Percentiles rank a stretch among this genome's conserved stretches.
Conservation (phyloP, 805 yeast species). For the Phaffomyces thermotolerans region DNA sequence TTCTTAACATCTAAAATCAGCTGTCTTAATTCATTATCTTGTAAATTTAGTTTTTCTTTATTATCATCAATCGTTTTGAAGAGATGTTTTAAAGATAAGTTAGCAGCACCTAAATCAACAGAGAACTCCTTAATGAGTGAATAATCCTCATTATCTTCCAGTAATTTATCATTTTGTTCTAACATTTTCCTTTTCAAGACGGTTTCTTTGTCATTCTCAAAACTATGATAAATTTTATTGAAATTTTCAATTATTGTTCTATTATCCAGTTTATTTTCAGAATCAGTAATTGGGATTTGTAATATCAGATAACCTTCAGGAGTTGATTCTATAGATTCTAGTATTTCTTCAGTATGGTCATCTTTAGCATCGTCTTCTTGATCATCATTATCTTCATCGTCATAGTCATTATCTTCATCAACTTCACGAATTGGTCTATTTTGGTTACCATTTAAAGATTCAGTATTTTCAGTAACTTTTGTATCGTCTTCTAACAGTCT, state of each 20-base stretch:
- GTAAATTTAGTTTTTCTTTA: slow-evolving; percentile 64
- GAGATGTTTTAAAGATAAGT: slow-evolving; percentile 71
- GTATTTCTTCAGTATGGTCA: background rate
- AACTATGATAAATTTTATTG: slow-evolving; percentile 66
- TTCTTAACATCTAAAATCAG: slow-evolving; percentile 89
- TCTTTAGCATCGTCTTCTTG: slow-evolving; percentile 13
- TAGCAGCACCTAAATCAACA: slow-evolving; percentile 64
- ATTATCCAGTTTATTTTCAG: slow-evolving; percentile 26
- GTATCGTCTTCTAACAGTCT: slow-evolving; percentile 11
- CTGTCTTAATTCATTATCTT: slow-evolving; percentile 78
- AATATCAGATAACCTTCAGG: slow-evolving; percentile 23
- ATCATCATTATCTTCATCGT: slow-evolving; percentile 22
- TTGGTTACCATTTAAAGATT: background rate
- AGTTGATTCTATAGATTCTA: slow-evolving; percentile 9
- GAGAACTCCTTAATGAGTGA: slow-evolving; percentile 19
- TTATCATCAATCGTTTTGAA: slow-evolving; percentile 70
- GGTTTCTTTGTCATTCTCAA: slow-evolving; percentile 71
- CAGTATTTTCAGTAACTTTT: background rate
- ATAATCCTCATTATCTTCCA: slow-evolving; percentile 25
- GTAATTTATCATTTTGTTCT: slow-evolving; percentile 71
- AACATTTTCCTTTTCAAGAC: slow-evolving; percentile 66
- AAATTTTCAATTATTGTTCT: slow-evolving; percentile 47
- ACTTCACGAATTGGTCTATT: slow-evolving; percentile 24
- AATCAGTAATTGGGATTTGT: slow-evolving; percentile 28
- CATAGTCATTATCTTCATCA: slow-evolving; percentile 31